Evolutionary conservation across 139 green algal species (phyloP).

Genomic region (Picochlorum sp.): DNA sequence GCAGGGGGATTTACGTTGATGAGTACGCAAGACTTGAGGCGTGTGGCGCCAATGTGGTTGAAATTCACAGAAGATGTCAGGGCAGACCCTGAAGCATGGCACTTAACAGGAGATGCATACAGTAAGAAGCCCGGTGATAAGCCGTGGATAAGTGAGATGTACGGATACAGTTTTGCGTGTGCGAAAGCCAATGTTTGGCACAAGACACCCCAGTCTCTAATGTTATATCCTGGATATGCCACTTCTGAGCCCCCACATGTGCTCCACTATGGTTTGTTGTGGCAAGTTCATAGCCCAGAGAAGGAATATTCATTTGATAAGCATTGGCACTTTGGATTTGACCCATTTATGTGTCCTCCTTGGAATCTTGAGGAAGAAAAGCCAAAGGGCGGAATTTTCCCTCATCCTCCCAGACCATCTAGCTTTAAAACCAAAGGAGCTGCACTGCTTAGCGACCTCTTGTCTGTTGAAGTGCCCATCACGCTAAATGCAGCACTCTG

Average conservation of each 20-base stretch:
- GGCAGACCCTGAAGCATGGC: conserved; percentile 39
- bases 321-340: conserved; percentile 66
- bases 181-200: conserved; percentile 71
- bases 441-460: conserved; percentile 52
- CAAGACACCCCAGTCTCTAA: conserved; percentile 47
- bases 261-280: conserved; percentile 82
- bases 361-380: conserved; percentile 38
- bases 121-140: conserved; percentile 31
- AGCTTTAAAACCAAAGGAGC: conserved; percentile 19
- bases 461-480: conserved; percentile 53
- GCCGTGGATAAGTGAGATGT: conserved; percentile 38
- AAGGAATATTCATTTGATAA: conserved; percentile 65
- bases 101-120: conserved; percentile 38
- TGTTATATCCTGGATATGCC: conserved; percentile 77
- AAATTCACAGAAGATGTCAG: conserved; percentile 51
- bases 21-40: conserved; percentile 59
- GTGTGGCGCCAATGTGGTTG: conserved; percentile 65
- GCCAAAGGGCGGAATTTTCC: conserved; percentile 43
- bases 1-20: conserved; percentile 82
- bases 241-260: conserved; percentile 45
- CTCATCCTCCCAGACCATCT: conserved; percentile 33
- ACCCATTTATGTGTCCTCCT: conserved; percentile 54
- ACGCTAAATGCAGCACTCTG: conserved; percentile 76
- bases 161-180: conserved; percentile 72
- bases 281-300: conserved; percentile 10